These are phyloP conservation scores for Syzygium syzygioides DNA, from an alignment of 441 rosid species.

Conservation along the genomic window DNA sequence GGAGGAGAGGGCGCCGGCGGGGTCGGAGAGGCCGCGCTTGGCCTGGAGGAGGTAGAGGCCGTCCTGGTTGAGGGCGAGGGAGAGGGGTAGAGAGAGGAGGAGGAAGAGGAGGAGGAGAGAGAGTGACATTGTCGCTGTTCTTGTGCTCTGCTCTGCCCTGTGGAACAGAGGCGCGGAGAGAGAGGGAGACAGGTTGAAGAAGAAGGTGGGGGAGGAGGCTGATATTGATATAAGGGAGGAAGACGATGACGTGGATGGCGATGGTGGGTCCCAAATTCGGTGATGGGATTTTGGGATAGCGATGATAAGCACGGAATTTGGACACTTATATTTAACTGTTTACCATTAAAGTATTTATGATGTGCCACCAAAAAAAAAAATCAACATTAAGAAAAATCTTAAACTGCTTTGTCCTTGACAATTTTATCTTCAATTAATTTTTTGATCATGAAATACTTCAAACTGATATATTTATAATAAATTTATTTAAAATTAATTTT, in stretches of 20 bases:
- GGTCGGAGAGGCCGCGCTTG: conserved; percentile 6
- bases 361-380: neutral
- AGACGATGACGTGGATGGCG: neutral
- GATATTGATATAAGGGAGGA: neutral
- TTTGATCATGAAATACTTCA: no score
- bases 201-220: neutral
- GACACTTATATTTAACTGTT: neutral
- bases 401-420: no score
- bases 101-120: neutral
- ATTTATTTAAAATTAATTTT: no score
- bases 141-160: neutral
- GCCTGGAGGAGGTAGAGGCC: conserved; percentile 19
- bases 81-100: neutral
- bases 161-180: neutral
- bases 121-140: neutral
- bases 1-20: conserved; percentile 4
- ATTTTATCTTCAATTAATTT: no score
- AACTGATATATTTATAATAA: no score
- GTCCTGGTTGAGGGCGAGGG: conserved; percentile 12
- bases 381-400: no score
- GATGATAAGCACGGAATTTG: no score
- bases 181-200: neutral
- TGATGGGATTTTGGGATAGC: neutral
- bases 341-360: neutral
- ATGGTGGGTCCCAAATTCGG: neutral